Conservation (phyloP, 805 yeast genomes). For the Zygosaccharomyces pseudorouxii region DNA sequence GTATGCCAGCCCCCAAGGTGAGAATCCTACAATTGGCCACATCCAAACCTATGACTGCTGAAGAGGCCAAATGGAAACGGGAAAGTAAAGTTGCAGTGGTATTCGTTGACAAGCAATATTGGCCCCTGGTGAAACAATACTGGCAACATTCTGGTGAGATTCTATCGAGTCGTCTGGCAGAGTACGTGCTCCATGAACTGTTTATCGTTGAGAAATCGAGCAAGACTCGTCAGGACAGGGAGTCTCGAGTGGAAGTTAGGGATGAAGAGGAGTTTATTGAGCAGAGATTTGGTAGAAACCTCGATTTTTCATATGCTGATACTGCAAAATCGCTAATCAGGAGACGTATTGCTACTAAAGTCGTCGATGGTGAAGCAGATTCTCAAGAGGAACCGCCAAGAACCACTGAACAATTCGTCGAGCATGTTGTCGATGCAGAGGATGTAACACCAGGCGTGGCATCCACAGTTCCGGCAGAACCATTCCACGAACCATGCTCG, state of each 20-base stretch:
- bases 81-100: constrained; percentile 73
- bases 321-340: constrained; percentile 73
- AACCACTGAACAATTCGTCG: constrained; percentile 5
- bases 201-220: constrained; percentile 35
- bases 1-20: constrained; percentile 32
- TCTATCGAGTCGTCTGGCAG: constrained; percentile 85
- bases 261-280: constrained; percentile 70
- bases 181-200: constrained; percentile 67
- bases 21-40: constrained; percentile 72
- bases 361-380: constrained; percentile 40
- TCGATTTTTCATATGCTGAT: constrained; percentile 69
- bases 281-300: constrained; percentile 84
- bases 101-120: constrained; percentile 61
- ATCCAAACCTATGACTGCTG: constrained; percentile 55
- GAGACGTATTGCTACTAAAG: constrained; percentile 67
- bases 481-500: constrained; percentile 16
- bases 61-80: constrained; percentile 53
- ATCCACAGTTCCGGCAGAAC: constrained; percentile 31
- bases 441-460: constrained; percentile 1
- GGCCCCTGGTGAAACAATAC: constrained; percentile 68
- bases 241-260: constrained; percentile 21
- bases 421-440: constrained; percentile 9
- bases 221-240: constrained; percentile 10
- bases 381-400: constrained; percentile 10
- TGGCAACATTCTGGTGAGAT: constrained; percentile 99